These are phyloP conservation scores for Coemansia sp. DNA, from an alignment of 192 early-diverging fungal genomes.

Conservation along the genomic window DNA sequence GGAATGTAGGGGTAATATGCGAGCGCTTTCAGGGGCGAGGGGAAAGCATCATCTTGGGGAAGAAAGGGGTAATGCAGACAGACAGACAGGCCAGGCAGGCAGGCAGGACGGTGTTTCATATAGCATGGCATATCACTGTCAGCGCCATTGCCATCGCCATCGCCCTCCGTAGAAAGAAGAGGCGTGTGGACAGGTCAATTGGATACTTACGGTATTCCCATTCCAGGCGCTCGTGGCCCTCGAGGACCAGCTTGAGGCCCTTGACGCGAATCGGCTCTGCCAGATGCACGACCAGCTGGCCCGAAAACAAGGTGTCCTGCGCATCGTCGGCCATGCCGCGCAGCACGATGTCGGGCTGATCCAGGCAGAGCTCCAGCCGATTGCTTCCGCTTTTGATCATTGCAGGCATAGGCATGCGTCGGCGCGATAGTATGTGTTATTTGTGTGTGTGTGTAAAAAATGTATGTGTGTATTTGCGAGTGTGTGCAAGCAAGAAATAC, in stretches of 20 bases:
- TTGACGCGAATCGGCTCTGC: slow-evolving; percentile 57
- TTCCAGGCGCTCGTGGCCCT: slow-evolving; percentile 42
- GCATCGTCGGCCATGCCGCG: slow-evolving; percentile 50
- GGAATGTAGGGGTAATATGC: background rate
- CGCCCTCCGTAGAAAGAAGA: background rate
- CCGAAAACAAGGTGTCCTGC: slow-evolving; percentile 53
- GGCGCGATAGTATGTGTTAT: background rate
- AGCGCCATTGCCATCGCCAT: no score
- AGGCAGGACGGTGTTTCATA: background rate
- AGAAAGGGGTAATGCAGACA: no score
- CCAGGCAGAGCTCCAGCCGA: slow-evolving; percentile 46
- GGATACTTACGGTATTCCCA: slow-evolving; percentile 54
- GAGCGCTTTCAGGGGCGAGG: background rate
- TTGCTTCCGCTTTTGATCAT: slow-evolving; percentile 33
- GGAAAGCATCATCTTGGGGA: no score
- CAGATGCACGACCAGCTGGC: slow-evolving; percentile 51
- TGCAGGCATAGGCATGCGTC: background rate
- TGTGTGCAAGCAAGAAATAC: background rate
- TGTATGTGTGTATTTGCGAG: background rate
- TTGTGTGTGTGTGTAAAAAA: background rate
- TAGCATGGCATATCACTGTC: no score
- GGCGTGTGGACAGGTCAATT: background rate
- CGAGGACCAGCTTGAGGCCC: slow-evolving; percentile 50
- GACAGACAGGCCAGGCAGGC: background rate
- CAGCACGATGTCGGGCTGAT: slow-evolving; percentile 52